These are phyloP conservation scores for Dioscorea cayenensis DNA, from an alignment of 116 monocot genomes.

Conservation along the genomic window DNA sequence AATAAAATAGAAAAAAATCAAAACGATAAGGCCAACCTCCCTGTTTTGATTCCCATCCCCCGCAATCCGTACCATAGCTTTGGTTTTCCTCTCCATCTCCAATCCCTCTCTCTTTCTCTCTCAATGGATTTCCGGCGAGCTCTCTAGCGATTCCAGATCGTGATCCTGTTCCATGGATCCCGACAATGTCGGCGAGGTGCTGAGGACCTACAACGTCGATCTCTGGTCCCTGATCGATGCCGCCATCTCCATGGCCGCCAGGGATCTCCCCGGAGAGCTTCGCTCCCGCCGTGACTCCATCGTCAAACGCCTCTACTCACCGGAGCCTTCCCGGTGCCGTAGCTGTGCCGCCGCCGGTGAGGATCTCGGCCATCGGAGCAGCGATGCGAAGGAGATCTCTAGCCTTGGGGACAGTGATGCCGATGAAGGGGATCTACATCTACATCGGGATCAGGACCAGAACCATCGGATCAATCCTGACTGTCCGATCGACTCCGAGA, in stretches of 20 bases:
- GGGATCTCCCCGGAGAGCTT: slow-evolving; percentile 7
- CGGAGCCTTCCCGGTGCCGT: not conserved
- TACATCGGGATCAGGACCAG: not conserved
- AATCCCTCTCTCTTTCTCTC: no score
- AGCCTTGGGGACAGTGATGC: no score
- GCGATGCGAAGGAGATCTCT: no score
- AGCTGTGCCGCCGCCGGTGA: no score
- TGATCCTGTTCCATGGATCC: slow-evolving; percentile 1
- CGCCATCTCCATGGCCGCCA: not conserved
- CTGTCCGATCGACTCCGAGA: slow-evolving; percentile 23
- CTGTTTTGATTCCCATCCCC: no score
- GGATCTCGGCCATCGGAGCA: not conserved
- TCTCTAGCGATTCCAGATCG: no score
- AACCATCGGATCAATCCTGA: not conserved
- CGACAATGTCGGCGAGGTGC: not conserved
- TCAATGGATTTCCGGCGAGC: no score
- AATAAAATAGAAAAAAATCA: no score
- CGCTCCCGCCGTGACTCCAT: slow-evolving; percentile 3
- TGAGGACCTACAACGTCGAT: not conserved
- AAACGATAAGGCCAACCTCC: no score
- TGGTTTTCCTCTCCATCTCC: no score
- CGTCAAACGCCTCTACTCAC: not conserved
- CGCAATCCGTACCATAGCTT: no score
- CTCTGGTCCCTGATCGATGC: slow-evolving; percentile 9
- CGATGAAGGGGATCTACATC: no score